Percentiles rank a stretch among this genome's conserved stretches.
These are phyloP conservation scores for Eucalyptus rudis DNA, from an alignment of 345 rosid species.

Conservation along the genomic window DNA sequence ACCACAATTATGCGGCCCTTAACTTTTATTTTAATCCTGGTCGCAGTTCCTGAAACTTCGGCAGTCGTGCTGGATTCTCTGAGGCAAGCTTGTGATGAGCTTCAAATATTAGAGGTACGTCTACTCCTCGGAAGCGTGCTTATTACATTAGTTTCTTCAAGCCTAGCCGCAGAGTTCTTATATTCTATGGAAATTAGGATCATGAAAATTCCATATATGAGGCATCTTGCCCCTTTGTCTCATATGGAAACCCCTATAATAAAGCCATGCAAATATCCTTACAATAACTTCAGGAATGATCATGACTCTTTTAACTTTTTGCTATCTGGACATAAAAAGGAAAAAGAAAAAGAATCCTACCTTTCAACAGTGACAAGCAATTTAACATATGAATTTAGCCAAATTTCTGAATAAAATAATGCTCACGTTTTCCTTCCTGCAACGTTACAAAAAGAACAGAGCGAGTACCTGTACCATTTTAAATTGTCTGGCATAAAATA, in stretches of 20 bases:
- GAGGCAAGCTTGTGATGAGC: conserved; percentile 75
- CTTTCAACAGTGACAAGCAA: not conserved
- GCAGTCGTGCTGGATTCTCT: conserved; percentile 66
- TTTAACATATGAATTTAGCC: not conserved
- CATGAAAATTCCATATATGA: not conserved
- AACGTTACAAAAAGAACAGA: not conserved
- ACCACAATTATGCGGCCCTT: not conserved
- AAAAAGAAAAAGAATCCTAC: not conserved
- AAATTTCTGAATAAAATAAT: not conserved
- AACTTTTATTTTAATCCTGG: not conserved
- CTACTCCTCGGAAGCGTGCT: not conserved
- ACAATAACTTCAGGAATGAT: not conserved
- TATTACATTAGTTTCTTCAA: not conserved
- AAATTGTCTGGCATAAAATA: not conserved
- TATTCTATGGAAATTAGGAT: not conserved
- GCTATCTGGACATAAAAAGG: not conserved
- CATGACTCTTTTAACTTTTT: not conserved
- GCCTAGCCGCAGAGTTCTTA: not conserved
- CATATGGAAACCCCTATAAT: not conserved
- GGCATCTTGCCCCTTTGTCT: not conserved
- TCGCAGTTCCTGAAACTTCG: conserved; percentile 43
- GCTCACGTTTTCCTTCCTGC: not conserved
- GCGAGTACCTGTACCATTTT: not conserved
- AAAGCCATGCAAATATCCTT: not conserved
- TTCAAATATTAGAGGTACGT: conserved; percentile 71